phyloP scores from a whole-genome alignment of 2,329 filamentous ascomycete species.

The Saccharata proteae region DNA sequence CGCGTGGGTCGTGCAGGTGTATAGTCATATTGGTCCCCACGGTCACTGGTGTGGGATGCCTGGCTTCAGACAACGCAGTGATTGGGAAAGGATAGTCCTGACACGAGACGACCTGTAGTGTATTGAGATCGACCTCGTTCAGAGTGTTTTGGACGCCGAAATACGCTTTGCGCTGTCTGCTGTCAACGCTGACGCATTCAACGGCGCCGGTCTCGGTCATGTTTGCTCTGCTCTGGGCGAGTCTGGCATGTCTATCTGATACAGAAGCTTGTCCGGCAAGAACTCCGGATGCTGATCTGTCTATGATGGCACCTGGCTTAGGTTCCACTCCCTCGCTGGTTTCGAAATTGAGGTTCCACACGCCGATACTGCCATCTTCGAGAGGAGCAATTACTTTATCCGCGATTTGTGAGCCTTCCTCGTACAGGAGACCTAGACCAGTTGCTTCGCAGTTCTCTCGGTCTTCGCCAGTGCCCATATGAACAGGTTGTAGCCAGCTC shows the following conservation, averaged over 20 bases:
- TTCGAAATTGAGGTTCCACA: slow-evolving; percentile 54
- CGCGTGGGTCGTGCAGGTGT: slow-evolving; percentile 69
- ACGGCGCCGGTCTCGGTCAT: slow-evolving; percentile 61
- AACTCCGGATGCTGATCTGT: slow-evolving; percentile 40
- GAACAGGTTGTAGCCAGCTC: slow-evolving; percentile 63
- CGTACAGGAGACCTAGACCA: slow-evolving; percentile 56
- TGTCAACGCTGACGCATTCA: slow-evolving; percentile 75
- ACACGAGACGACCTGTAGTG: slow-evolving; percentile 55
- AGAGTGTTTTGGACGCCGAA: slow-evolving; percentile 68
- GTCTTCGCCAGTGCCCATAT: slow-evolving; percentile 24
- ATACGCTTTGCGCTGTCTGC: slow-evolving; percentile 53
- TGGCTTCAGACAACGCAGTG: slow-evolving; percentile 63
- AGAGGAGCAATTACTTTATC: slow-evolving; percentile 61
- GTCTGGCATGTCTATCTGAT: slow-evolving; percentile 30
- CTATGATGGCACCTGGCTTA: slow-evolving; percentile 49
- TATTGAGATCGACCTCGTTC: slow-evolving; percentile 70
- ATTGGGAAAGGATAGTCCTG: slow-evolving; percentile 71
- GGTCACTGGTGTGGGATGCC: slow-evolving; percentile 58
- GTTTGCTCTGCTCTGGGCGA: slow-evolving; percentile 37
- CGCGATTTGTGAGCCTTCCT: slow-evolving; percentile 37
- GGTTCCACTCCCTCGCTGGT: not conserved
- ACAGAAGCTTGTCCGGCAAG: slow-evolving; percentile 43
- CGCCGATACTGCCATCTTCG: slow-evolving; percentile 74
- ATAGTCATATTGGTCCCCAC: slow-evolving; percentile 73
- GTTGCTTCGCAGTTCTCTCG: slow-evolving; percentile 51